These are phyloP conservation scores for Aspergillus heteromorphus DNA, from an alignment of 495 filamentous ascomycete genomes.

Conservation along the genomic window DNA sequence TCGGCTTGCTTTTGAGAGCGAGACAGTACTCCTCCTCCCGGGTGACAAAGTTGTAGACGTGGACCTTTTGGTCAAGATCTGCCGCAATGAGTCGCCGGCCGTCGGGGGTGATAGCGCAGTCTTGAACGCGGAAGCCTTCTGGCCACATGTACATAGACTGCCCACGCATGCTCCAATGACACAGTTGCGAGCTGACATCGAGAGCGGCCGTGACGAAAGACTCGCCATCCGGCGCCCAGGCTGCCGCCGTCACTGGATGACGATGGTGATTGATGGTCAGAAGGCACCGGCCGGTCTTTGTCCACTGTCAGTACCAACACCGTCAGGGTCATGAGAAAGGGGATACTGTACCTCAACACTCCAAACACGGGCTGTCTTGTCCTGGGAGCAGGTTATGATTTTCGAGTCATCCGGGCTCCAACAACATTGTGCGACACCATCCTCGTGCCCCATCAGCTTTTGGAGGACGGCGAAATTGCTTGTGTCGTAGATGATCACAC, in stretches of 20 bases:
- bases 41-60: constrained; percentile 76
- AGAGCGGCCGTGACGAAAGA: constrained; percentile 78
- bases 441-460: constrained; percentile 56
- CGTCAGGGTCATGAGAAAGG: neutral
- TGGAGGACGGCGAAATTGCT: constrained; percentile 60
- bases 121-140: constrained; percentile 71
- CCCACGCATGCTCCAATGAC: constrained; percentile 55
- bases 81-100: constrained; percentile 73
- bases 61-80: constrained; percentile 60
- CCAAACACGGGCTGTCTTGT: constrained; percentile 74
- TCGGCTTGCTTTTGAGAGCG: constrained; percentile 58
- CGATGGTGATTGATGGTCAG: constrained; percentile 60
- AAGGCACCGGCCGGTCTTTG: constrained; percentile 64
- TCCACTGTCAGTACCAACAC: constrained; percentile 11
- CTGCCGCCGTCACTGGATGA: constrained; percentile 78
- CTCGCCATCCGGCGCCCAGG: constrained; percentile 75
- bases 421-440: constrained; percentile 65
- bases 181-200: constrained; percentile 59
- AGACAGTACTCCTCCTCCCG: constrained; percentile 70
- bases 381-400: constrained; percentile 74
- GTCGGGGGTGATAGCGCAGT: constrained; percentile 75
- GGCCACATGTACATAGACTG: constrained; percentile 60
- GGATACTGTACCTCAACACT: constrained; percentile 55
- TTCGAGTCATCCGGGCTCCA: constrained; percentile 92
- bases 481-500: constrained; percentile 79